A percentile compares a stretch with the other conserved stretches of the same genome.
phyloP scores from a whole-genome alignment of 2,329 filamentous ascomycete species.

The Phaeosphaeriaceae sp. region DNA sequence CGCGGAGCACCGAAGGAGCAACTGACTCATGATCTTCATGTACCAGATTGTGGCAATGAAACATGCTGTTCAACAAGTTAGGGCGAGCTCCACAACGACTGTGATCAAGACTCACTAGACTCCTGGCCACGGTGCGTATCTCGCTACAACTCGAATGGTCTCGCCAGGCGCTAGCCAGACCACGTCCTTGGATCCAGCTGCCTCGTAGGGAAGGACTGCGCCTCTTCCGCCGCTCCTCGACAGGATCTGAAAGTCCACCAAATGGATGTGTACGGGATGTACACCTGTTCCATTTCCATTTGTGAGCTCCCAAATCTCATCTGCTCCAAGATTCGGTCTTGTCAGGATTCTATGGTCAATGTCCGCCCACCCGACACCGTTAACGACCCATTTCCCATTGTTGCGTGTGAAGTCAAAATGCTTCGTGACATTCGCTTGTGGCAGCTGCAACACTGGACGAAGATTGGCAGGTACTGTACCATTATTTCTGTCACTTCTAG shows the following conservation, averaged over 20 bases:
- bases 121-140: slow-evolving; percentile 53
- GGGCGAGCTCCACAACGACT: not conserved
- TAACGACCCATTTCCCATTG: slow-evolving; percentile 40
- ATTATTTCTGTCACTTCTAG: slow-evolving; percentile 27
- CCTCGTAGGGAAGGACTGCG: slow-evolving; percentile 60
- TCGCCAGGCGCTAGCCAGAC: slow-evolving; percentile 62
- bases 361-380: slow-evolving; percentile 44
- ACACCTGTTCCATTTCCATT: slow-evolving; percentile 60
- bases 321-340: slow-evolving; percentile 39
- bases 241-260: slow-evolving; percentile 65
- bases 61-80: slow-evolving; percentile 41
- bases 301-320: slow-evolving; percentile 48
- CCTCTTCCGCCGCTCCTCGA: slow-evolving; percentile 54
- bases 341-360: slow-evolving; percentile 40
- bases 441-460: slow-evolving; percentile 32
- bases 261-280: slow-evolving; percentile 65
- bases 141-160: slow-evolving; percentile 33
- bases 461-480: slow-evolving; percentile 38
- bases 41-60: slow-evolving; percentile 56
- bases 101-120: slow-evolving; percentile 42
- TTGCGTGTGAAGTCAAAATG: slow-evolving; percentile 42
- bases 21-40: slow-evolving; percentile 53
- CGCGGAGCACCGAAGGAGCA: not conserved
- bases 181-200: slow-evolving; percentile 64
- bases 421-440: slow-evolving; percentile 20